phyloP scores from a whole-genome alignment of 2,329 filamentous ascomycete genomes.

The Coleophoma eucalyptorum region DNA sequence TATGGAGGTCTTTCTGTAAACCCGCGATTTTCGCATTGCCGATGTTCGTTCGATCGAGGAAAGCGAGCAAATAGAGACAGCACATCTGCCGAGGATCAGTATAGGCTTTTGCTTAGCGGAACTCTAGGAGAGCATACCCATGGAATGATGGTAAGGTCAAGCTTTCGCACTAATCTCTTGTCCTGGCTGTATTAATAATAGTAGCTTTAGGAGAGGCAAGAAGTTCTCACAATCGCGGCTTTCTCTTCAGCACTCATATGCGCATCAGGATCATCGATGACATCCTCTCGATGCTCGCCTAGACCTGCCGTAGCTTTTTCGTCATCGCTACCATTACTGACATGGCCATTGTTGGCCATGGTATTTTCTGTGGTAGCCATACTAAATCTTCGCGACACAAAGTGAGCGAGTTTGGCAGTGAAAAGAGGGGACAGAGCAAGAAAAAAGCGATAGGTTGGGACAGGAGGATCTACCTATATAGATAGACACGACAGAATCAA shows the following conservation, averaged over 20 bases:
- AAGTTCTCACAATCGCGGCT: slow-evolving; percentile 49
- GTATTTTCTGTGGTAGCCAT: too few relatives aligned
- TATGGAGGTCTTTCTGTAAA: slow-evolving; percentile 55
- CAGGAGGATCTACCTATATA: too few relatives aligned
- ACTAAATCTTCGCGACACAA: too few relatives aligned
- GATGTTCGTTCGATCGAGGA: slow-evolving; percentile 76
- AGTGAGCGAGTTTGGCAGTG: too few relatives aligned
- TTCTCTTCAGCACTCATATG: slow-evolving; percentile 61
- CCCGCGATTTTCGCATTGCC: slow-evolving; percentile 66
- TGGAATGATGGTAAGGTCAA: slow-evolving; percentile 58
- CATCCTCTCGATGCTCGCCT: slow-evolving; percentile 1
- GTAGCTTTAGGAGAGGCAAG: not conserved
- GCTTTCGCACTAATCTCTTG: slow-evolving; percentile 55
- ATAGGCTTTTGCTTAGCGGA: slow-evolving; percentile 1
- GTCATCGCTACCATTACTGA: slow-evolving; percentile 7
- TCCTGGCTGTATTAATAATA: slow-evolving; percentile 42
- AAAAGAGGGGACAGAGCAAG: not conserved
- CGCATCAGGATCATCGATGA: slow-evolving; percentile 53
- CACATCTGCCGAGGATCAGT: slow-evolving; percentile 43
- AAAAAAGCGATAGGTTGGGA: not conserved
- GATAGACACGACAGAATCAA: too few relatives aligned
- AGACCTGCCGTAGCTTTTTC: slow-evolving; percentile 6
- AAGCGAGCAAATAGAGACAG: slow-evolving; percentile 72
- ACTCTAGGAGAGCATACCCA: slow-evolving; percentile 34
- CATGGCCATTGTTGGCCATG: not conserved